These are phyloP conservation scores for Phyllosticta ampelicida DNA, from an alignment of 2,329 filamentous ascomycete species.

Conservation along the genomic window DNA sequence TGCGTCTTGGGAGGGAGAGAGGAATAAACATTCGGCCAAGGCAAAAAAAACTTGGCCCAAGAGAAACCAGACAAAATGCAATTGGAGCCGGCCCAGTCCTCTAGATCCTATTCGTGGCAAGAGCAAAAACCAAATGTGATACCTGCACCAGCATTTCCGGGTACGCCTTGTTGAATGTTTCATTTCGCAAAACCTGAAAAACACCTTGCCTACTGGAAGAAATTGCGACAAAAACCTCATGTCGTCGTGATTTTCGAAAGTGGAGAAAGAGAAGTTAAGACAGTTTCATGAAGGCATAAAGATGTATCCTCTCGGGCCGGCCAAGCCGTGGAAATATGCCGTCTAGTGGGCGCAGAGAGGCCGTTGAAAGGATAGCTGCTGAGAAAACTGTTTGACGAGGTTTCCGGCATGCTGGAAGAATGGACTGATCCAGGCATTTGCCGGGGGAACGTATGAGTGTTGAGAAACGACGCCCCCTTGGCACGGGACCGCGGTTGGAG, in stretches of 20 bases:
- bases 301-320: conserved; percentile 11
- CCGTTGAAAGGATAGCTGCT: conserved; percentile 26
- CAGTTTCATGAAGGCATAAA: conserved; percentile 23
- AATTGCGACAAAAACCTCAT: conserved; percentile 17
- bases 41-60: neutral
- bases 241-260: conserved; percentile 26
- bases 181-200: conserved; percentile 4
- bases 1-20: conserved; percentile 1
- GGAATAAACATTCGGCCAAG: conserved; percentile 1
- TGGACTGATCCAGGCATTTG: conserved; percentile 30
- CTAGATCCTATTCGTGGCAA: conserved; percentile 5
- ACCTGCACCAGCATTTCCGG: neutral
- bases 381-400: conserved; percentile 25
- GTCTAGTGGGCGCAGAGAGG: conserved; percentile 28
- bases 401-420: conserved; percentile 29
- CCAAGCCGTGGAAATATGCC: neutral
- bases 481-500: conserved; percentile 2
- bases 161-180: conserved; percentile 5
- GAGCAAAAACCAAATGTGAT: neutral
- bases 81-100: neutral
- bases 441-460: conserved; percentile 27
- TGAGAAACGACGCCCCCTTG: conserved; percentile 12
- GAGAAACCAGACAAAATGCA: conserved; percentile 1
- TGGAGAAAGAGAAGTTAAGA: conserved; percentile 17
- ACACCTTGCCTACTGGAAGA: conserved; percentile 10